phyloP scores from a whole-genome alignment of 176 grass and related monocot genomes.

The Tillandsia leiboldiana region DNA sequence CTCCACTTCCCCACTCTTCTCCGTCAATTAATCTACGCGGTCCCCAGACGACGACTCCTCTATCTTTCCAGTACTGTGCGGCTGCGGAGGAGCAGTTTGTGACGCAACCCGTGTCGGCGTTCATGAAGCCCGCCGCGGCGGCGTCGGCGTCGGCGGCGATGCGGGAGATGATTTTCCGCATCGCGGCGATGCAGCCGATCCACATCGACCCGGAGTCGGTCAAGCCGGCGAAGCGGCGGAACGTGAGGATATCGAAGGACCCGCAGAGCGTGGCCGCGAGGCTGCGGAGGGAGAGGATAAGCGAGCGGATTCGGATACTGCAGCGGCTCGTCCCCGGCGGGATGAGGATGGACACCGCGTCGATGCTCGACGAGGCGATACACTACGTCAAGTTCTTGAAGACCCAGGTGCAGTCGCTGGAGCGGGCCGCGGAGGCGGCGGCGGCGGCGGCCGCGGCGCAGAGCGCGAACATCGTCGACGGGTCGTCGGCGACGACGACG shows the following conservation, averaged over 20 bases:
- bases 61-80: no score
- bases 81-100: no score
- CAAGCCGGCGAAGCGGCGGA: conserved; percentile 13
- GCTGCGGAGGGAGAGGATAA: conserved; percentile 50
- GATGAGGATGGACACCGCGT: conserved; percentile 73
- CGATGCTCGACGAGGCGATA: conserved; percentile 80
- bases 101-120: neutral
- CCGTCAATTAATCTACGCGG: no score
- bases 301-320: conserved; percentile 50
- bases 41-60: no score
- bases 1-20: no score
- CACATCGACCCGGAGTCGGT: conserved; percentile 23
- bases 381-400: conserved; percentile 89
- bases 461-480: neutral
- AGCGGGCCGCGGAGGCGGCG: conserved; percentile 8
- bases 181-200: conserved; percentile 72
- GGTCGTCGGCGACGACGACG: no score
- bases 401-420: conserved; percentile 50
- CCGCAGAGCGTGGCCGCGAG: conserved; percentile 71
- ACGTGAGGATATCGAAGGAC: conserved; percentile 39
- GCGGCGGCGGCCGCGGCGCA: neutral
- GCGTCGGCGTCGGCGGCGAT: conserved; percentile 33
- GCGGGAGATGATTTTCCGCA: conserved; percentile 70
- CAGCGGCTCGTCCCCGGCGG: conserved; percentile 79
- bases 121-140: no score